Percentiles rank a stretch among this genome's conserved stretches.
These are phyloP conservation scores for Theileria orientalis DNA, from an alignment of 169 alveolate species.

Conservation along the genomic window DNA sequence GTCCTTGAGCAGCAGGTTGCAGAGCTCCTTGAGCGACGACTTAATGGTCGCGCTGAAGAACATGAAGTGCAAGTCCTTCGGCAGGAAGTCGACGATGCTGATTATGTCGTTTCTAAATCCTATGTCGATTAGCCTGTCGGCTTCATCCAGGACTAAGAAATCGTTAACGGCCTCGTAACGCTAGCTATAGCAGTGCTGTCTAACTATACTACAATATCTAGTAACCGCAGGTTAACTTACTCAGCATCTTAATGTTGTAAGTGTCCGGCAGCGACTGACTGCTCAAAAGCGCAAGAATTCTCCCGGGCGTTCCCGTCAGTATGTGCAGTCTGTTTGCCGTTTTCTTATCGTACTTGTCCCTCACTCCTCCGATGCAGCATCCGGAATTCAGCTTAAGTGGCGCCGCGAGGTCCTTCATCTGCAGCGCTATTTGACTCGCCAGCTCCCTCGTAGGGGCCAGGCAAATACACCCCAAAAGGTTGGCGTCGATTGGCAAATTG, in stretches of 20 bases:
- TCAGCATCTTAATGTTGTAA: conserved; percentile 36
- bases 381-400: conserved; percentile 64
- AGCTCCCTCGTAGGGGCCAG: conserved; percentile 76
- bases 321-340: conserved; percentile 69
- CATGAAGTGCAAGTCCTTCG: conserved; percentile 63
- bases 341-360: conserved; percentile 59
- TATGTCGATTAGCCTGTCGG: conserved; percentile 90
- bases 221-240: conserved; percentile 32
- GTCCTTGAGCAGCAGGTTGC: conserved; percentile 37
- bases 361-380: conserved; percentile 74
- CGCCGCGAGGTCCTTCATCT: conserved; percentile 68
- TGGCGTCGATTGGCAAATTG: conserved; percentile 57
- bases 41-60: conserved; percentile 76
- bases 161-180: not conserved
- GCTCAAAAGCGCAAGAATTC: conserved; percentile 56
- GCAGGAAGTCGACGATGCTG: conserved; percentile 66
- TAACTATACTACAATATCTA: not conserved
- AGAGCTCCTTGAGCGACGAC: conserved; percentile 69
- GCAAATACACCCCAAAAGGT: conserved; percentile 71
- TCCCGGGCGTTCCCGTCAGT: conserved; percentile 70
- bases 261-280: conserved; percentile 52
- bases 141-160: conserved; percentile 86
- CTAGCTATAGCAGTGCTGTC: no score
- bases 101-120: conserved; percentile 86
- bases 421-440: conserved; percentile 76